These are phyloP conservation scores for Polychytrium aggregatum DNA, from an alignment of 192 early-diverging fungal species.

Conservation along the genomic window DNA sequence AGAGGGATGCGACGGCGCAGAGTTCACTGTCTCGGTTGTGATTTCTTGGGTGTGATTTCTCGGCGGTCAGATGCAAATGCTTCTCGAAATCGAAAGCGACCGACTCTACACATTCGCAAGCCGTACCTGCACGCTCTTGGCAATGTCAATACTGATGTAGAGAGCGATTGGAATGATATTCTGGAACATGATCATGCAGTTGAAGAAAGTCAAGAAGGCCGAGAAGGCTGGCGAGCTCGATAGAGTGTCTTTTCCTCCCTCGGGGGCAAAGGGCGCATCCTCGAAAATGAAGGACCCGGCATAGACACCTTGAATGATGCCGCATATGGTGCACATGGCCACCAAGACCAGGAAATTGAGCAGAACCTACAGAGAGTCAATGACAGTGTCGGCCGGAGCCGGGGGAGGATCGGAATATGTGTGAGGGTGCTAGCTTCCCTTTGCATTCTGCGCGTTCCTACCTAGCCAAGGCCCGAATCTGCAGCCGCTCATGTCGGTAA, in stretches of 20 bases:
- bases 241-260: conserved; percentile 7
- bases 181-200: conserved; percentile 87
- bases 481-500: no score
- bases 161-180: conserved; percentile 94
- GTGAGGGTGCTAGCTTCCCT: no score
- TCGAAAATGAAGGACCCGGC: conserved; percentile 27
- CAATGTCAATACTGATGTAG: conserved; percentile 87
- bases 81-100: conserved; percentile 85
- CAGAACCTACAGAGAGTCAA: no score
- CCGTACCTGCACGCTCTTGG: conserved; percentile 73
- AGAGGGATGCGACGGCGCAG: no score
- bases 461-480: no score
- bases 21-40: no score
- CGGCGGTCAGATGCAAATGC: conserved; percentile 86
- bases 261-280: conserved; percentile 30
- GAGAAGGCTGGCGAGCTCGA: conserved; percentile 14
- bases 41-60: no score
- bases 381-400: no score
- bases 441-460: no score
- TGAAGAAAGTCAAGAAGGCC: conserved; percentile 33
- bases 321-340: conserved; percentile 38
- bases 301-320: conserved; percentile 29
- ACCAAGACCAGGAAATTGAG: conserved; percentile 40
- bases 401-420: no score
- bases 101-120: conserved; percentile 31